A percentile compares a stretch with the other conserved stretches of the same genome.
Conservation (phyloP, 257 asterid genomes). For the Gentiana straminea region DNA sequence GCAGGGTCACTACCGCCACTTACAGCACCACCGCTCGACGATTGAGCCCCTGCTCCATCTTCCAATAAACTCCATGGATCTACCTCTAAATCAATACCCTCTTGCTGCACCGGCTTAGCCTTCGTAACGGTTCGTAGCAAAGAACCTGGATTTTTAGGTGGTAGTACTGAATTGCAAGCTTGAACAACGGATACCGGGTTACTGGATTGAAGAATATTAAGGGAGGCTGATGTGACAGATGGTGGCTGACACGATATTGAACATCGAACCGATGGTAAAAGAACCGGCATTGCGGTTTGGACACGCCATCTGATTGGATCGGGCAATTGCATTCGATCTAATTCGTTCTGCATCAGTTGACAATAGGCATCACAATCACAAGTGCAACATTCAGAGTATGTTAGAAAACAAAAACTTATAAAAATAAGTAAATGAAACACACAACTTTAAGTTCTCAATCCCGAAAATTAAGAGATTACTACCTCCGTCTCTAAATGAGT, state of each 20-base stretch:
- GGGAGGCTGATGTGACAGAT: constrained; percentile 50
- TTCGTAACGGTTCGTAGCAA: constrained; percentile 44
- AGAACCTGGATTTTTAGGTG: constrained; percentile 41
- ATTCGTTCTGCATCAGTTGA: constrained; percentile 54
- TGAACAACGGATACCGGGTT: constrained; percentile 34
- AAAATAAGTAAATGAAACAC: background rate
- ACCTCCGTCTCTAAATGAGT: too few relatives aligned
- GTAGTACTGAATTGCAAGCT: constrained; percentile 29
- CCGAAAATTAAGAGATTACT: background rate
- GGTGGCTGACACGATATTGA: constrained; percentile 71
- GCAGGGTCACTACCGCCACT: constrained; percentile 44
- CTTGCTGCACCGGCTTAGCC: constrained; percentile 49
- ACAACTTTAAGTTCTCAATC: background rate
- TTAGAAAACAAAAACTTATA: too few relatives aligned
- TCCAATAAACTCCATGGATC: constrained; percentile 90
- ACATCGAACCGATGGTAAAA: constrained; percentile 39
- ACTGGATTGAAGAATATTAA: constrained; percentile 63
- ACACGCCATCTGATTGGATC: constrained; percentile 74
- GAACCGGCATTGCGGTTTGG: constrained; percentile 83
- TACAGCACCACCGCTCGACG: constrained; percentile 38
- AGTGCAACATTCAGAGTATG: too few relatives aligned
- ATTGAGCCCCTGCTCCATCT: constrained; percentile 79
- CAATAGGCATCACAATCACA: constrained; percentile 1
- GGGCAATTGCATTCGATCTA: constrained; percentile 83
- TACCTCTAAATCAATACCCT: constrained; percentile 34